Evolutionary conservation across 257 asterid species (phyloP).

Genomic region (Solanum pinnatisectum): DNA sequence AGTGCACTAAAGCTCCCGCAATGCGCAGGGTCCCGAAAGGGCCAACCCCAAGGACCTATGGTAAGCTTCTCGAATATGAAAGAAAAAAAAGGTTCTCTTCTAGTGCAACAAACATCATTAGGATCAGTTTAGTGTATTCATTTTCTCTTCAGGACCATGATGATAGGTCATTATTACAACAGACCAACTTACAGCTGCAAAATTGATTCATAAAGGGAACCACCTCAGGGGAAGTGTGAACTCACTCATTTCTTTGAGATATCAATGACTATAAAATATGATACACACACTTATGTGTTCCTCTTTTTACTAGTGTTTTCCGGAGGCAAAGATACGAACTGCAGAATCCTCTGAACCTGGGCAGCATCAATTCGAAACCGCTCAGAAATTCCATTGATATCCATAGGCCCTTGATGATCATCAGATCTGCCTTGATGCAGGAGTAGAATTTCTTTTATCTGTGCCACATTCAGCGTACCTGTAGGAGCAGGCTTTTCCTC

Average conservation of each 20-base stretch:
- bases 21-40: too few species aligned
- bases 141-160: not conserved
- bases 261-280: not conserved
- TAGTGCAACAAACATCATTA: not conserved
- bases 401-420: conserved; percentile 58
- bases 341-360: conserved; percentile 61
- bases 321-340: conserved; percentile 58
- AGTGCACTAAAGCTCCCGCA: too few species aligned
- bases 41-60: too few species aligned
- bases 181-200: not conserved
- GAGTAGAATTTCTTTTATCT: conserved; percentile 63
- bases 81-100: not conserved
- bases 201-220: not conserved
- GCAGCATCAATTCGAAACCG: conserved; percentile 45
- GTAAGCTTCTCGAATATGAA: not conserved
- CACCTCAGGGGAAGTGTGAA: not conserved
- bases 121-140: not conserved
- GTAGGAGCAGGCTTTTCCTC: conserved; percentile 72
- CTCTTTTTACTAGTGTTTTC: conserved; percentile 37
- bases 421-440: conserved; percentile 64
- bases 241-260: not conserved
- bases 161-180: not conserved
- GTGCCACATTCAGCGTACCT: conserved; percentile 66
- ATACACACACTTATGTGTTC: not conserved
- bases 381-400: conserved; percentile 43